Evolutionary conservation across 2,329 filamentous ascomycete genomes (phyloP).

Genomic region (Alternaria brassicicola): DNA sequence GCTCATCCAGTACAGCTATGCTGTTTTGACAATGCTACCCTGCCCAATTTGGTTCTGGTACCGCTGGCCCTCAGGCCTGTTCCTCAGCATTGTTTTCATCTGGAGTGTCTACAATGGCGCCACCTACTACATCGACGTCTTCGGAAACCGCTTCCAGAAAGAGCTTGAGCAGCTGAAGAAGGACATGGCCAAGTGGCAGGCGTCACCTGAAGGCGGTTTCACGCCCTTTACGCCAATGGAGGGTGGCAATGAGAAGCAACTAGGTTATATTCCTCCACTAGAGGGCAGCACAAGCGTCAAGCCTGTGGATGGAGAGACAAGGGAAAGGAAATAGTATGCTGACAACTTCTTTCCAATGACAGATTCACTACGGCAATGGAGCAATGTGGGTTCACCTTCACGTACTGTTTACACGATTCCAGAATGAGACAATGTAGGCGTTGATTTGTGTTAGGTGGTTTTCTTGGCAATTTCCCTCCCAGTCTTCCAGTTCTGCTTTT

Average conservation of each 20-base stretch:
- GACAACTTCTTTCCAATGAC: background rate
- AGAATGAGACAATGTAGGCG: slow-evolving; percentile 1
- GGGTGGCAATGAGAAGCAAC: slow-evolving; percentile 27
- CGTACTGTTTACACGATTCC: slow-evolving; percentile 4
- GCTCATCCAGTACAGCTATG: slow-evolving; percentile 92
- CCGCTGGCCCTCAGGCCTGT: slow-evolving; percentile 75
- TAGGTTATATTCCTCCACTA: slow-evolving; percentile 39
- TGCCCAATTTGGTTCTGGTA: slow-evolving; percentile 96
- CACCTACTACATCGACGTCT: slow-evolving; percentile 97
- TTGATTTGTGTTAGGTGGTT: background rate
- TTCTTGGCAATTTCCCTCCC: background rate
- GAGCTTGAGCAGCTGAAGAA: slow-evolving; percentile 87
- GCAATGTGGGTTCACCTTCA: background rate
- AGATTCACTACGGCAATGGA: background rate
- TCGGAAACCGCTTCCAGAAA: slow-evolving; percentile 95
- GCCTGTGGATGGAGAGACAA: slow-evolving; percentile 23
- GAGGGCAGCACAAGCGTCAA: slow-evolving; percentile 37
- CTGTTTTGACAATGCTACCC: slow-evolving; percentile 89
- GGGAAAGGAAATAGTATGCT: slow-evolving; percentile 26
- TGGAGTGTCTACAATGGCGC: slow-evolving; percentile 98
- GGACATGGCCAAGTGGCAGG: slow-evolving; percentile 89
- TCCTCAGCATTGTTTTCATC: slow-evolving; percentile 81
- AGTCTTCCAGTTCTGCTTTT: background rate
- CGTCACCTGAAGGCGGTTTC: slow-evolving; percentile 35
- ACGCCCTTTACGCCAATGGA: slow-evolving; percentile 35